Percentiles rank a stretch among this genome's conserved stretches.
phyloP scores from a whole-genome alignment of 306 rosid genomes.

The Vachellia collinsii region DNA sequence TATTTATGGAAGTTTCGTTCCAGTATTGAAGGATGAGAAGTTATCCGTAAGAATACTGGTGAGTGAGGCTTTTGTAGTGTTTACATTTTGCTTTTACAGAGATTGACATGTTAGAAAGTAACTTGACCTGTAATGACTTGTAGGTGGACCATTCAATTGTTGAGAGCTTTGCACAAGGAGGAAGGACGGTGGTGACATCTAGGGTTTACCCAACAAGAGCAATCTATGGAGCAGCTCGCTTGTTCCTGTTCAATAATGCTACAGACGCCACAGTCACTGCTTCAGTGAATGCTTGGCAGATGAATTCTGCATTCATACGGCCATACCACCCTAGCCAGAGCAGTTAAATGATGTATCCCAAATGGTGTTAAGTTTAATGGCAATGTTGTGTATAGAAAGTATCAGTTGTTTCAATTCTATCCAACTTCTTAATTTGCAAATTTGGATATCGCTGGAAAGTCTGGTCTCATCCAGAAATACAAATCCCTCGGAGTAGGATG shows the following conservation, averaged over 20 bases:
- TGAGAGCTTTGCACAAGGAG: slow-evolving; percentile 94
- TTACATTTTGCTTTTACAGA: not conserved
- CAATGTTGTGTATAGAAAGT: not conserved
- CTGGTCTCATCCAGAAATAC: not conserved
- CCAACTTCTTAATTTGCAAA: not conserved
- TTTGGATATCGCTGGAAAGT: not conserved
- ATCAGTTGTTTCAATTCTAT: not conserved
- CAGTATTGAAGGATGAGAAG: slow-evolving; percentile 75
- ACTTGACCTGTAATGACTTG: not conserved
- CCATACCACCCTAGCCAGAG: slow-evolving; percentile 53
- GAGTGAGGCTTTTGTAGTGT: slow-evolving; percentile 35
- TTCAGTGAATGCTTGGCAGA: slow-evolving; percentile 80
- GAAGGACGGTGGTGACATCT: slow-evolving; percentile 74
- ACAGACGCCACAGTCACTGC: slow-evolving; percentile 65
- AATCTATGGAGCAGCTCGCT: slow-evolving; percentile 76
- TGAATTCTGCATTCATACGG: slow-evolving; percentile 92
- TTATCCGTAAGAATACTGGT: slow-evolving; percentile 70
- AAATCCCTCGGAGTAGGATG: not conserved
- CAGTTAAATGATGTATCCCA: not conserved
- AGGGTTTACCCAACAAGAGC: slow-evolving; percentile 92
- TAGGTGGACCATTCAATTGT: slow-evolving; percentile 92
- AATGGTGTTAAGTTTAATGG: not conserved
- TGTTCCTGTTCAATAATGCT: slow-evolving; percentile 88
- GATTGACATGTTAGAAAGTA: not conserved
- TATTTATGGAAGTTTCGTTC: slow-evolving; percentile 66